phyloP scores from a whole-genome alignment of 139 green algal species.

The Asterochloris erici region DNA sequence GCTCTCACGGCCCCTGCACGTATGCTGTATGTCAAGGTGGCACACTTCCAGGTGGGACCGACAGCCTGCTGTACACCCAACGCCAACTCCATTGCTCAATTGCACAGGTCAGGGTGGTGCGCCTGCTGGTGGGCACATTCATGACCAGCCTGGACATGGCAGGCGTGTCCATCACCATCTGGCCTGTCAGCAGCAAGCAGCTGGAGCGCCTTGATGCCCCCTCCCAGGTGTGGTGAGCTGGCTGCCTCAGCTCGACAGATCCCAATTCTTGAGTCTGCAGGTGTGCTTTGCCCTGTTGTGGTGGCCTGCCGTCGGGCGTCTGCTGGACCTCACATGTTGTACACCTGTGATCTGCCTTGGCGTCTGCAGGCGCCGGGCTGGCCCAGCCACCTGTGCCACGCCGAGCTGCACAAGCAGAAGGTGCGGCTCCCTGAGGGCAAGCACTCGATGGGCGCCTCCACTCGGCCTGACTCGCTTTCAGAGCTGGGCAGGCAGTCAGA shows the following conservation, averaged over 20 bases:
- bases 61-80: background rate
- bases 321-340: background rate
- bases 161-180: constrained; percentile 45
- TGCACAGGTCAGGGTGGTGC: constrained; percentile 37
- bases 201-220: constrained; percentile 55
- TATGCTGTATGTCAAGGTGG: no score
- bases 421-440: constrained; percentile 10
- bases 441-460: background rate
- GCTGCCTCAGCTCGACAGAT: no score
- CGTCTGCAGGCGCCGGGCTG: constrained; percentile 24
- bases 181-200: constrained; percentile 28
- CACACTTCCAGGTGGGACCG: background rate
- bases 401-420: constrained; percentile 11
- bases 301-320: no score
- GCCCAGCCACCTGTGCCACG: constrained; percentile 12
- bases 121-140: constrained; percentile 61
- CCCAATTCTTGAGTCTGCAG: no score
- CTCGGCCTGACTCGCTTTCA: background rate
- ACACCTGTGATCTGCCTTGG: no score
- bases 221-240: constrained; percentile 20
- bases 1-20: no score
- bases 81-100: background rate
- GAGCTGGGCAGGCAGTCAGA: background rate
- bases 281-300: no score
- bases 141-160: constrained; percentile 84